These are phyloP conservation scores for Plasmopara viticola DNA, from an alignment of 352 stramenopile genomes.

Conservation along the genomic window DNA sequence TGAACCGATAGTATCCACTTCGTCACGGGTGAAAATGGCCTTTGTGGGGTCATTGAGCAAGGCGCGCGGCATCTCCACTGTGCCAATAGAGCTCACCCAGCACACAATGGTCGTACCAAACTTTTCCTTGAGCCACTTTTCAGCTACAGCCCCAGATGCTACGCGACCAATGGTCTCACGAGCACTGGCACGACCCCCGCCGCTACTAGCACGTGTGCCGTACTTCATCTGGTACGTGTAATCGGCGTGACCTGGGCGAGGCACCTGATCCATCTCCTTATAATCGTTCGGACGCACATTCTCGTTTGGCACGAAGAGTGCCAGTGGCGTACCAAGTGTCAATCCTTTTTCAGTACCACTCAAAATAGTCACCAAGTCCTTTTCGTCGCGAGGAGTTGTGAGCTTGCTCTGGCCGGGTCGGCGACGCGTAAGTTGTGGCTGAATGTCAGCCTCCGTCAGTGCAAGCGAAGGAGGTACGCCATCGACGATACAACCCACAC, in stretches of 20 bases:
- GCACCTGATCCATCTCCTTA: slow-evolving; percentile 93
- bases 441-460: slow-evolving; percentile 93
- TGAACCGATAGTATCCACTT: slow-evolving; percentile 76
- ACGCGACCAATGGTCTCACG: slow-evolving; percentile 98
- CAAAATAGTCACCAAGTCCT: slow-evolving; percentile 95
- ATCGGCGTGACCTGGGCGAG: slow-evolving; percentile 94
- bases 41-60: slow-evolving; percentile 63
- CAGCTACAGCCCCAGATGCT: slow-evolving; percentile 92
- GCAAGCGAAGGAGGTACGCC: slow-evolving; percentile 94
- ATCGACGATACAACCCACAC: slow-evolving; percentile 96
- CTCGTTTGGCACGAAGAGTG: slow-evolving; percentile 96
- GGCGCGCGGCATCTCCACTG: slow-evolving; percentile 76
- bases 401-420: slow-evolving; percentile 97
- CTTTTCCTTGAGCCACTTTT: slow-evolving; percentile 93
- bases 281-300: slow-evolving; percentile 96
- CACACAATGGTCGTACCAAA: slow-evolving; percentile 87
- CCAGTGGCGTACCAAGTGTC: slow-evolving; percentile 95
- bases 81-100: slow-evolving; percentile 85
- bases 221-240: slow-evolving; percentile 99
- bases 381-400: slow-evolving; percentile 97
- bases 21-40: slow-evolving; percentile 65
- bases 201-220: slow-evolving; percentile 94
- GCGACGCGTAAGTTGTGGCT: slow-evolving; percentile 95
- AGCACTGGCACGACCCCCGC: slow-evolving; percentile 92
- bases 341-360: slow-evolving; percentile 91